Evolutionary conservation across 257 asterid genomes (phyloP), one percentile per base, ranked within the genome.

Genomic region (Solanum gandarillasii): DNA sequence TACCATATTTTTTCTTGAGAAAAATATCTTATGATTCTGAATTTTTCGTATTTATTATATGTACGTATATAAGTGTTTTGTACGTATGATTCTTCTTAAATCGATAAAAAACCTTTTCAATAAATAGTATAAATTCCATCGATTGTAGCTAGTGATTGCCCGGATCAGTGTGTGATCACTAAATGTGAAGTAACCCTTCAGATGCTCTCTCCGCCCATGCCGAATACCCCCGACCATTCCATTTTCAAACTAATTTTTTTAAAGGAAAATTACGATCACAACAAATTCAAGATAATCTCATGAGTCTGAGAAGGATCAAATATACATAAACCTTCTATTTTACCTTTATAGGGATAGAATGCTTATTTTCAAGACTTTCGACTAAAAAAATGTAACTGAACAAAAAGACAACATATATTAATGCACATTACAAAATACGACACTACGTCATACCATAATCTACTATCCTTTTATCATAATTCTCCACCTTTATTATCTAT

Each of bases 61-160:
- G 1, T 67, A 0, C 12, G 0, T 65, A 5, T 25, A 5, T 4
- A 25, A 2, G 14, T 2, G 2, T 25, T 11, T 2, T 5, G 0
- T 67, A 65, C 0, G 0, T 60, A 60, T 60, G 12, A 60, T 23
- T 20, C 0, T 8, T 55, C 0, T 58, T 58, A 0, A 58, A 55
- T 58, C 5, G 3, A 58, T 20, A 8, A 20, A 58, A 20, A 58
- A 58, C 1, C 0, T 21, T 58, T 58, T 52, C 20, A 52, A 52
- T 52, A 16, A 48, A 0, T 14, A 14, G 58, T 2, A 48, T 46
- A 46, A 0, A 46, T 46, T 46, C 0, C 55, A 13, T 46, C 0
- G 20, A 46, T 46, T 46, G 20, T 46, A 13, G 55, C 20, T 13
- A 46, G 20, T 46, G 55, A 46, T 46, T 46, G 55, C 0, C 18